Conservation (phyloP, 106 monocot species). For the Vanilla planifolia region DNA sequence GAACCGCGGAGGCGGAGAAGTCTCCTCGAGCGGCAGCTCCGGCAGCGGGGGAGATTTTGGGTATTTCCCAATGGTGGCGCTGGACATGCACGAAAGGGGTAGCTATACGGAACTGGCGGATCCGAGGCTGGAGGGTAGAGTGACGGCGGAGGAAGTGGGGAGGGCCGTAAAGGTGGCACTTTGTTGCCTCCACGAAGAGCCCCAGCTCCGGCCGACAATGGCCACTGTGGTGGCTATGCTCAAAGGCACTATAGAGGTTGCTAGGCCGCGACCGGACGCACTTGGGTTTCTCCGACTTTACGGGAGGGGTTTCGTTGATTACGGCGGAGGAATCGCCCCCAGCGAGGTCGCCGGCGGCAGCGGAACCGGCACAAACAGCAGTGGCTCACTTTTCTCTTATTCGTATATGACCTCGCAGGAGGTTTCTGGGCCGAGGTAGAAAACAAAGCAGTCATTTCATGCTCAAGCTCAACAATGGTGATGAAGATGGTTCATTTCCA, state of each 20-base stretch:
- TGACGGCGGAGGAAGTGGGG: slow-evolving; percentile 34
- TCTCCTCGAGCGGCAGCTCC: background rate
- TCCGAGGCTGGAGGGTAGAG: slow-evolving; percentile 53
- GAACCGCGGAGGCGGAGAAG: slow-evolving; percentile 26
- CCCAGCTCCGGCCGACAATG: slow-evolving; percentile 51
- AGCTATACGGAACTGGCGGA: slow-evolving; percentile 49
- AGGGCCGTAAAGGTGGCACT: slow-evolving; percentile 55
- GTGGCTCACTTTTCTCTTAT: background rate
- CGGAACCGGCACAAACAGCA: background rate
- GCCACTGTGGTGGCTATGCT: slow-evolving; percentile 64
- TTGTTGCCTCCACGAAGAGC: slow-evolving; percentile 84
- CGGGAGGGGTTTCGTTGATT: slow-evolving; percentile 22
- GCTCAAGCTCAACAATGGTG: no score
- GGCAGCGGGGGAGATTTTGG: background rate
- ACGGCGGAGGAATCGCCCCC: slow-evolving; percentile 1
- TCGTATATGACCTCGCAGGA: slow-evolving; percentile 32
- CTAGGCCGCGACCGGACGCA: slow-evolving; percentile 42
- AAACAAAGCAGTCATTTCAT: no score
- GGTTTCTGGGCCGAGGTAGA: slow-evolving; percentile 39
- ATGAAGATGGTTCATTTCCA: no score
- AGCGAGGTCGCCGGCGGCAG: slow-evolving; percentile 4
- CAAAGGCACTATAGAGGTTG: slow-evolving; percentile 19
- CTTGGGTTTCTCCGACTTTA: slow-evolving; percentile 34
- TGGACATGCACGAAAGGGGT: slow-evolving; percentile 68
- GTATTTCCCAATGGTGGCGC: slow-evolving; percentile 69